Evolutionary conservation across 805 yeast species (phyloP), one percentile per base, ranked within the genome.

Genomic region (Saccharomycopsis sp.): DNA sequence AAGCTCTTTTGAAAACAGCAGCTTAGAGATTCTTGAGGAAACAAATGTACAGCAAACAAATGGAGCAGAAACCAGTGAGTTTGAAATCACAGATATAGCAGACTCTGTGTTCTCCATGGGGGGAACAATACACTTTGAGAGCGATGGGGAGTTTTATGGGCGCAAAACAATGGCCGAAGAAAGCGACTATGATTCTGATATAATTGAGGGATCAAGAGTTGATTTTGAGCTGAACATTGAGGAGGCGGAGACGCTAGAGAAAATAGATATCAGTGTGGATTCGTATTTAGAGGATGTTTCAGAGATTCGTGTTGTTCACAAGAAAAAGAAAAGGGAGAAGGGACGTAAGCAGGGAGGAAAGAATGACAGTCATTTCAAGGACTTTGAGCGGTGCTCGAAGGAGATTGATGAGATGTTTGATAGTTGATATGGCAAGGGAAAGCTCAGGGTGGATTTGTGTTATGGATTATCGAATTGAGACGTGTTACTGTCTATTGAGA

Each of bases 391-490:
- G 9, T 41, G 15, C 46, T 23, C 55, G 18, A 41, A 41, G 16
- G 50, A 53, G 16, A 53, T 53, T 16, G 55, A 53, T 20, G 50
- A 53, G 18, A 16, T 53, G 37, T 53, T 53, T 53, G 55, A 53
- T n/a, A n/a, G n/a, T n/a, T n/a, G n/a, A n/a, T n/a, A n/a, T n/a
- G n/a, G n/a, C n/a, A n/a, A n/a, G n/a, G n/a, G n/a, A n/a, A n/a
- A n/a, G n/a, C n/a, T n/a, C n/a, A n/a, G n/a, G n/a, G n/a, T n/a
- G n/a, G n/a, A n/a, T n/a, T n/a, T n/a, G n/a, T n/a, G n/a, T n/a
- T n/a, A n/a, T n/a, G n/a, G n/a, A n/a, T n/a, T n/a, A n/a, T n/a
- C n/a, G n/a, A n/a, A n/a, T n/a, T n/a, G n/a, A n/a, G n/a, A n/a
- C n/a, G n/a, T n/a, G n/a, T n/a, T n/a, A n/a, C n/a, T n/a, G n/a